Conservation (phyloP, 305 asterid species). For the Vinca major region DNA sequence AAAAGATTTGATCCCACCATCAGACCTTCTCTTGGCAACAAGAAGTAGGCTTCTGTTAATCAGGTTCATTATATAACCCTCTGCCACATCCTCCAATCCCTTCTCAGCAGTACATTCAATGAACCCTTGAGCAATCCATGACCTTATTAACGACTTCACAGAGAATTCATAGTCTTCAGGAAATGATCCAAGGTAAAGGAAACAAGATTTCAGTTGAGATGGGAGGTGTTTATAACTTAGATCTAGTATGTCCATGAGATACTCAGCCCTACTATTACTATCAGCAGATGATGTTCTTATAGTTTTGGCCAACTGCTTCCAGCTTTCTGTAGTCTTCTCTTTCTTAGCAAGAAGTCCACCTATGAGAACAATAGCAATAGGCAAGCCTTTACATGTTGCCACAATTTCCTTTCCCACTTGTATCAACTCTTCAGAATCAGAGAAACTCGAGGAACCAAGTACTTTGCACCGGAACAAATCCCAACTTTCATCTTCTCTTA, state of each 20-base stretch:
- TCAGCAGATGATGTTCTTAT: not conserved
- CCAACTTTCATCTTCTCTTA: slow-evolving; percentile 12
- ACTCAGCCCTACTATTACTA: not conserved
- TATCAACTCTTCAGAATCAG: not conserved
- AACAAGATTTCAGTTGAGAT: slow-evolving; percentile 6
- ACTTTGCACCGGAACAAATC: not conserved
- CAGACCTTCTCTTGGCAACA: not conserved
- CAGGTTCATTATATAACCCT: slow-evolving; percentile 8
- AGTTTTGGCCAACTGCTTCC: not conserved
- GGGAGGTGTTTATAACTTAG: slow-evolving; percentile 12
- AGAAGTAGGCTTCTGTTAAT: slow-evolving; percentile 9
- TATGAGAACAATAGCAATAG: slow-evolving; percentile 15
- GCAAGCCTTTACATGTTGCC: slow-evolving; percentile 7
- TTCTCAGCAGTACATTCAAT: not conserved
- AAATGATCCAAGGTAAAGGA: slow-evolving; percentile 14
- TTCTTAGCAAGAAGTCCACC: slow-evolving; percentile 7
- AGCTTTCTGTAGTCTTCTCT: not conserved
- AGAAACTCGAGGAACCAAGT: not conserved
- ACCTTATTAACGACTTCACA: not conserved
- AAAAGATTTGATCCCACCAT: slow-evolving; percentile 6
- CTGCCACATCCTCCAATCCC: slow-evolving; percentile 10
- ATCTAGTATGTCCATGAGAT: slow-evolving; percentile 3
- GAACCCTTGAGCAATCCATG: slow-evolving; percentile 19
- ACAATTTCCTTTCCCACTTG: not conserved
- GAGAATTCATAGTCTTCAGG: slow-evolving; percentile 4